A percentile compares a stretch with the other conserved stretches of the same genome.
Conservation (phyloP, 2,329 filamentous ascomycete species). For the Xylaria sp. region DNA sequence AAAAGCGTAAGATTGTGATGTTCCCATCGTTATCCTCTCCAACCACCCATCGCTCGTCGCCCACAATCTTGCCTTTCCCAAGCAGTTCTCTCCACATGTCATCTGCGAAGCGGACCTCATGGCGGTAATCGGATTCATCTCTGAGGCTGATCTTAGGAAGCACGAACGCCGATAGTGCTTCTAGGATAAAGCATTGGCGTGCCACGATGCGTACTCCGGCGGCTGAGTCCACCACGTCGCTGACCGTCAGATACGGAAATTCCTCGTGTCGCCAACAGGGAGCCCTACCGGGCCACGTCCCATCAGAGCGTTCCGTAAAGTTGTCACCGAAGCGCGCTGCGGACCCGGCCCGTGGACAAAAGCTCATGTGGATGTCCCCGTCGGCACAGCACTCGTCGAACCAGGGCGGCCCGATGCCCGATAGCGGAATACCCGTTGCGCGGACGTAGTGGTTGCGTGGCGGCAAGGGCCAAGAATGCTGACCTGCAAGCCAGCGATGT, state of each 20-base stretch:
- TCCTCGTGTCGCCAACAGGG: constrained; percentile 67
- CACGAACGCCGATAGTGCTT: constrained; percentile 58
- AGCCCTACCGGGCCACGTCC: constrained; percentile 49
- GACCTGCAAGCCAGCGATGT: constrained; percentile 61
- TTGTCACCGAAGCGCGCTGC: constrained; percentile 50
- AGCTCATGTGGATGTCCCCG: constrained; percentile 56
- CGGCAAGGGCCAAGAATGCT: constrained; percentile 55
- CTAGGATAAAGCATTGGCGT: constrained; percentile 60
- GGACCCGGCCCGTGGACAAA: constrained; percentile 54
- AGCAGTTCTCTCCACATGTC: constrained; percentile 61
- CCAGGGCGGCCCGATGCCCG: constrained; percentile 61
- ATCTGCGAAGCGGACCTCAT: constrained; percentile 56
- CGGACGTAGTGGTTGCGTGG: constrained; percentile 59
- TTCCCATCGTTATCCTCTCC: constrained; percentile 65
- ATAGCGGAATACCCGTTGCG: constrained; percentile 65
- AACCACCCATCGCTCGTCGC: constrained; percentile 71
- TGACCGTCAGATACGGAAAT: constrained; percentile 62
- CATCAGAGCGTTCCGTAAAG: background rate
- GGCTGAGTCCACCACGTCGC: constrained; percentile 56
- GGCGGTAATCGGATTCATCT: constrained; percentile 32
- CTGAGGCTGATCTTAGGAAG: constrained; percentile 53
- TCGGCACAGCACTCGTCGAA: constrained; percentile 59
- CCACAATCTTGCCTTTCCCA: constrained; percentile 64
- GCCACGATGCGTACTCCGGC: constrained; percentile 60
- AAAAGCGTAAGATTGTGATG: constrained; percentile 66